Percentiles rank a stretch among this genome's conserved stretches.
Conservation (phyloP, 2,329 filamentous ascomycete genomes). For the Hypocrella siamensis region DNA sequence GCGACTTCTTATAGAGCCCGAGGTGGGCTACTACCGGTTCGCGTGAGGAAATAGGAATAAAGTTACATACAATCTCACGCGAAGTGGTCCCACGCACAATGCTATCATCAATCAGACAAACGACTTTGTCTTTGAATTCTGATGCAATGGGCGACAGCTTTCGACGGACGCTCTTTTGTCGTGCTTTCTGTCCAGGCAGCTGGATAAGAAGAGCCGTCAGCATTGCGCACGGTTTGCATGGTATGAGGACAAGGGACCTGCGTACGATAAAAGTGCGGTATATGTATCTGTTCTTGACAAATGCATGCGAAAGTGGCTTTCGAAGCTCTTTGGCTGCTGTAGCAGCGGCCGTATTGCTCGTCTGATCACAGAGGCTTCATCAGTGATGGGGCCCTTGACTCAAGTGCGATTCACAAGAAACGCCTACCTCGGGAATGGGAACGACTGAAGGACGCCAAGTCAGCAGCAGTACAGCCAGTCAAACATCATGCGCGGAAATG, state of each 20-base stretch:
- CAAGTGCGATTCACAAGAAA: background rate
- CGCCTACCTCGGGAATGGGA: constrained; percentile 40
- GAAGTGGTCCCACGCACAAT: constrained; percentile 49
- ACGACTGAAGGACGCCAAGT: constrained; percentile 40
- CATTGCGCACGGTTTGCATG: constrained; percentile 30
- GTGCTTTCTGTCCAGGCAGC: no score
- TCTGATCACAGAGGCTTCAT: constrained; percentile 25
- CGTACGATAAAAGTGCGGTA: constrained; percentile 5
- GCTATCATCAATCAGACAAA: constrained; percentile 77
- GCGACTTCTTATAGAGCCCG: no score
- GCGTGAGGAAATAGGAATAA: no score
- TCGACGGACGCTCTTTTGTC: constrained; percentile 74
- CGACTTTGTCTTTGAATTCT: constrained; percentile 68
- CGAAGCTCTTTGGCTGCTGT: constrained; percentile 58
- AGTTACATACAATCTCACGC: constrained; percentile 22
- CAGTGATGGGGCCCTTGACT: background rate
- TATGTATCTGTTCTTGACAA: constrained; percentile 55
- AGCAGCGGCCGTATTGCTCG: constrained; percentile 66
- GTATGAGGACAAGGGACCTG: constrained; percentile 3
- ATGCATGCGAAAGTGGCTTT: constrained; percentile 66
- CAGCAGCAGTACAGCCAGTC: background rate
- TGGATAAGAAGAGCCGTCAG: no score
- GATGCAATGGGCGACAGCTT: constrained; percentile 79
- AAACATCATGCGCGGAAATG: background rate
- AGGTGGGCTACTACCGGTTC: no score